Evolutionary conservation across 352 stramenopile species (phyloP), one percentile per base, ranked within the genome.

Genomic region (Phytophthora citrophthora): DNA sequence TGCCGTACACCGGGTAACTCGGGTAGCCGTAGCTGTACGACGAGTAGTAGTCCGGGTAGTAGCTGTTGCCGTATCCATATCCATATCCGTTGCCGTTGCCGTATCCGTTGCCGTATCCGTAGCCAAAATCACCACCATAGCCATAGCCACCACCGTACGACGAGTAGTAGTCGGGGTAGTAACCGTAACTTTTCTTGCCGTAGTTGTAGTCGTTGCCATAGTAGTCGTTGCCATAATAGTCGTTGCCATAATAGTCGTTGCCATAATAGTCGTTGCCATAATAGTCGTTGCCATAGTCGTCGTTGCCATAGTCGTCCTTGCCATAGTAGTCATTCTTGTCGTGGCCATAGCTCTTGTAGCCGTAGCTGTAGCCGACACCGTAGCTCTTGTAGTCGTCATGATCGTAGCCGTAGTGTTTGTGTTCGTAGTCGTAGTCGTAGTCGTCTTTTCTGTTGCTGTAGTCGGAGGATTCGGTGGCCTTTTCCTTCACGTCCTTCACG

Each of bases 381-480:
- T 20, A 20, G 18, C 18, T 20, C 18, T 20, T 20, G 18, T 20
- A 20, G 18, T 20, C 18, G 18, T 20, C 18, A 20, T 20, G 18
- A 20, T 20, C 18, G 18, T 20, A 29, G 26, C 20, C 31, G 44
- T 51, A 36, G 26, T 6, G 6, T 18, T 62, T 49, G 60, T 64
- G 7, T 1, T 49, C 6, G n/a, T 62, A 45, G 51, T 34, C 48
- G 60, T 64, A 4, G 1, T 49, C 6, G n/a, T 62, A 45, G 51
- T 34, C 48, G 5, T 67, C 44, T 38, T 38, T 15, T 1, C 32
- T 40, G n/a, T 59, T 43, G 18, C 38, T 23, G 51, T 63, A 55
- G 44, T 62, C 55, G 32, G 18, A 65, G 18, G 51, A 68, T 32
- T 54, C 47, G 12, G 29, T 54, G 13, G 47, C 12, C 13, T 39